These are phyloP conservation scores for Dentipellis fragilis DNA, from an alignment of 768 basidiomycete genomes.

Conservation along the genomic window DNA sequence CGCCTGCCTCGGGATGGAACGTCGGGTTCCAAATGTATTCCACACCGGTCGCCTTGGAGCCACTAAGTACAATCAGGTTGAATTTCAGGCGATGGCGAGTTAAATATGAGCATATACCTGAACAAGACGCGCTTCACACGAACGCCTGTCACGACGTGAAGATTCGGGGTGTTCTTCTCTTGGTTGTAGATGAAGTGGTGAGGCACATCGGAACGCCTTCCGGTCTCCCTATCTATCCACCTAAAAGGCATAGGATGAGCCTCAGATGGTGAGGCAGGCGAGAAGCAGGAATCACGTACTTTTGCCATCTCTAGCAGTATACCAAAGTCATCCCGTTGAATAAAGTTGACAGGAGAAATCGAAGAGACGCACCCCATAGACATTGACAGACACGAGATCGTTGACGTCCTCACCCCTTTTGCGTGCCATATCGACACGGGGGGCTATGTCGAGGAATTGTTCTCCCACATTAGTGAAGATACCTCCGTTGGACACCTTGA, in stretches of 20 bases:
- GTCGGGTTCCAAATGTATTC: slow-evolving; percentile 23
- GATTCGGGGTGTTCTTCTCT: slow-evolving; percentile 14
- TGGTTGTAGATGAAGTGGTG: slow-evolving; percentile 29
- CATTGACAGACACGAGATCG: slow-evolving; percentile 14
- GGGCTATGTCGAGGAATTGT: slow-evolving; percentile 20
- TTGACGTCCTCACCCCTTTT: slow-evolving; percentile 15
- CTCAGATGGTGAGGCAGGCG: no score
- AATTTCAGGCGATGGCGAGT: neutral
- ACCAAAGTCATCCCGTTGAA: neutral
- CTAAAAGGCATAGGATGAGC: neutral
- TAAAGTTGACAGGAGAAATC: neutral
- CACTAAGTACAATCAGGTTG: slow-evolving; percentile 13
- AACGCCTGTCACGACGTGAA: slow-evolving; percentile 23
- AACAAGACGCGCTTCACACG: slow-evolving; percentile 25
- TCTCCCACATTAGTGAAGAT: slow-evolving; percentile 16
- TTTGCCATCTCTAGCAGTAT: slow-evolving; percentile 18
- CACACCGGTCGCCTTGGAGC: slow-evolving; percentile 26
- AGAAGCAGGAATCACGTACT: slow-evolving; percentile 14
- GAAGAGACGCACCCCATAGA: slow-evolving; percentile 16
- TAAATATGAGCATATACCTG: slow-evolving; percentile 5
- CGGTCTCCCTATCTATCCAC: slow-evolving; percentile 28
- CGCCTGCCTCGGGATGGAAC: slow-evolving; percentile 12
- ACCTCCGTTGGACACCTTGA: slow-evolving; percentile 24
- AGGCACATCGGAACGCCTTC: slow-evolving; percentile 45
- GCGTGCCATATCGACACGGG: slow-evolving; percentile 14